Percentiles rank a stretch among this genome's conserved stretches.
These are phyloP conservation scores for Lactarius pseudohatsudake DNA, from an alignment of 768 basidiomycete genomes.

Conservation along the genomic window DNA sequence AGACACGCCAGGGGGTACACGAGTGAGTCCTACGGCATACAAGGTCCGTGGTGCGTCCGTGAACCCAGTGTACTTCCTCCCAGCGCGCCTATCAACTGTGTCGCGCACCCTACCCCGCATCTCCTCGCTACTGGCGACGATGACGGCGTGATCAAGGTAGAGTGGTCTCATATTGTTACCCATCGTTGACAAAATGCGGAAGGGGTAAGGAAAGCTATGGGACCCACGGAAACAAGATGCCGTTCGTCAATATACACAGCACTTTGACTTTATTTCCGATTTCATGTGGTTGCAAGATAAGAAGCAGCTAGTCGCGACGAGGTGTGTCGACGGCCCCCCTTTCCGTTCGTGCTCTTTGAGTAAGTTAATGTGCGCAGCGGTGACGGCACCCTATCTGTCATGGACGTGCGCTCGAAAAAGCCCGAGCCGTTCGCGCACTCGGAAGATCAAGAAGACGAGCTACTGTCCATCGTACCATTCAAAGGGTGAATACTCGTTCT, in stretches of 20 bases:
- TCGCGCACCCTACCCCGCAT: slow-evolving; percentile 68
- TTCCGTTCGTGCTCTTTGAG: background rate
- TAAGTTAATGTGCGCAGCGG: slow-evolving; percentile 45
- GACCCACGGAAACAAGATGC: slow-evolving; percentile 71
- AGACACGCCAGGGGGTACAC: slow-evolving; percentile 54
- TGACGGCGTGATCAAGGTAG: slow-evolving; percentile 89
- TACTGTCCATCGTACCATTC: slow-evolving; percentile 82
- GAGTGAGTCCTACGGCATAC: slow-evolving; percentile 51
- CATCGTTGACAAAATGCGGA: background rate
- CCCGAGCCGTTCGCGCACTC: slow-evolving; percentile 77
- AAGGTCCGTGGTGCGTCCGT: slow-evolving; percentile 22
- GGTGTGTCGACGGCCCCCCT: slow-evolving; percentile 48
- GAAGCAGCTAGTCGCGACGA: slow-evolving; percentile 82
- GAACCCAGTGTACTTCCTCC: slow-evolving; percentile 23
- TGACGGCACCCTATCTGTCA: slow-evolving; percentile 89
- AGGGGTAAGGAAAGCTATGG: slow-evolving; percentile 68
- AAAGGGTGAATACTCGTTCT: slow-evolving; percentile 55
- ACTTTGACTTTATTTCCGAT: slow-evolving; percentile 93
- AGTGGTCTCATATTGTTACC: slow-evolving; percentile 3
- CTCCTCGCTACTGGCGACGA: slow-evolving; percentile 88
- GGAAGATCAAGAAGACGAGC: slow-evolving; percentile 94
- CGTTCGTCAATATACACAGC: slow-evolving; percentile 73
- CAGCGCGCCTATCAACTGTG: slow-evolving; percentile 84
- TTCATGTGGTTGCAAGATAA: slow-evolving; percentile 76
- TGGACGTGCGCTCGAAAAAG: slow-evolving; percentile 86